Base-by-base conservation (phyloP, 257 asterid genomes). In the Nicotiana obtusifolia region DNA sequence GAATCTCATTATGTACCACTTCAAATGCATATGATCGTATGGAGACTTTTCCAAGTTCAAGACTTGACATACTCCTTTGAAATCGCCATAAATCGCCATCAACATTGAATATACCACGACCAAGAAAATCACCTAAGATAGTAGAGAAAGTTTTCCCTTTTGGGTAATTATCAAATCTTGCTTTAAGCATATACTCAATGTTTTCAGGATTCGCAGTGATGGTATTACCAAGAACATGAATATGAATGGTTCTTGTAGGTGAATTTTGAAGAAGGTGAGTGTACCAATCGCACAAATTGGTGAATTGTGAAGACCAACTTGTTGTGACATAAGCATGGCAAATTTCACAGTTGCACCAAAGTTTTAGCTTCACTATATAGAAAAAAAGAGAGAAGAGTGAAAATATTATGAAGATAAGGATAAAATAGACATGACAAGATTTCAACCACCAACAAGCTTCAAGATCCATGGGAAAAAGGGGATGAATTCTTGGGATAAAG, bases 281-380 rank as follows among this genome's bases (percentile, higher is more conserved):
- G 84, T 91, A 88, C 98, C 98, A 94, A 64, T 94, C 97, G 67
- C 97, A 91, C 22, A 92, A 90, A 69, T 94, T 91, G 1, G 84
- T 35, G 79, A 86, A 94, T 8, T 84, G 75, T 7, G 16, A 17
- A 0, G 85, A 64, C 98, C 98, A 94, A 19, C 82, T 60, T 13
- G 89, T 84, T 41, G 87, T 78, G 14, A 87, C 59, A 82, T 92
- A 94, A 8, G 91, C 65, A 78, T 66, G 69, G 80, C 98, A 94
- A 78, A 90, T 88, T 10, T 87, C 86, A 68, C 98, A 94, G 67
- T 24, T 82, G 90, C 98, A 94, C 83, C 83, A 89, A 76, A 87
- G 77, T 83, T 80, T 85, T 20, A 26, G 10, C 82, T 61, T 76
- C 20, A 62, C 22, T 11, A 75, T 64, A 33, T 59, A 64, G 15